Evolutionary conservation across 768 basidiomycete species (phyloP), one percentile per base, ranked within the genome.

Genomic region (Boletus patriciae): DNA sequence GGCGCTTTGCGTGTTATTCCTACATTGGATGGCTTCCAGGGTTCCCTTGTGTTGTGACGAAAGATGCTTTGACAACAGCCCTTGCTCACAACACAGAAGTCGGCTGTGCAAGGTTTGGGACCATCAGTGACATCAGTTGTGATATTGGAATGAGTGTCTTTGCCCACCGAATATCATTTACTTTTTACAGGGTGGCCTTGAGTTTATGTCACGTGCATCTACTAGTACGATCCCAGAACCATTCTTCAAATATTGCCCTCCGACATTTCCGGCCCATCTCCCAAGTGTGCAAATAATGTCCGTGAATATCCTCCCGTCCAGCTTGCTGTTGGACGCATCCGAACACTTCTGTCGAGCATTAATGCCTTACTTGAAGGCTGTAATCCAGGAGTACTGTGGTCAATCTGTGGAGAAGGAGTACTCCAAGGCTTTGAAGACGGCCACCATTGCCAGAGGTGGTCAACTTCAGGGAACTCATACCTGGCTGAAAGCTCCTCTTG

Each of bases 221-320:
- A 95, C n/a, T n/a, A n/a, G n/a, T n/a, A n/a, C 94, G 1, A 82
- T 95, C 51, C 85, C 84, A 11, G 74, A 82, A 6, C 94, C 94
- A 0, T 86, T 84, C 68, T 91, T 85, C 72, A 80, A 77, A 42
- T 67, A 76, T 25, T 74, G 76, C 1, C 80, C 83, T 0, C 53
- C 70, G 8, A 67, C 66, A 16, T 72, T 81, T 6, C 75, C 79
- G 0, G 61, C 70, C 3, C 67, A 81, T 51, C 76, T 84, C 13
- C 83, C 84, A 0, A 73, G 76, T n/a, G 80, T 84, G 38, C 84
- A 88, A 52, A 84, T 96, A 62, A 94, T 94, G 84, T 83, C 90
- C 0, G 88, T 95, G 49, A 94, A 98, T 66, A 97, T 96, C 62
- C 81, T 97, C 5, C 94, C 94, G 0, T 82, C 94, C 0, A 83